Conservation (phyloP, 768 basidiomycete genomes). For the Rhodosporidiobolus sp. region DNA sequence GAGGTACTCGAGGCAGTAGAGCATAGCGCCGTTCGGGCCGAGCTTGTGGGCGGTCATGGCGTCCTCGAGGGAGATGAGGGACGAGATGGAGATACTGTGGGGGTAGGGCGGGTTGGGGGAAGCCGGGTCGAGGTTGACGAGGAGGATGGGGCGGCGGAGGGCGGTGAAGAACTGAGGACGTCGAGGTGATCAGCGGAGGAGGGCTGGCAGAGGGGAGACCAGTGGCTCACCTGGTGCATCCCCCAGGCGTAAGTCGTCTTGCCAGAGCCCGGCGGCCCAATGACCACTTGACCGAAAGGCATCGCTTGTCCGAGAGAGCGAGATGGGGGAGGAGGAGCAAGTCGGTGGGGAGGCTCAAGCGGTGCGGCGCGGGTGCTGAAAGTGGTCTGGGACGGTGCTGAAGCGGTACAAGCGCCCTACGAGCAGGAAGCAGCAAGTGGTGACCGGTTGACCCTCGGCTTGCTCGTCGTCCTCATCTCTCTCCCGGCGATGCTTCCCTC, state of each 20-base stretch:
- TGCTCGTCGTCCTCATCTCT: no score
- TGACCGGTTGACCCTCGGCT: no score
- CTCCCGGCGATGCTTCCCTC: no score
- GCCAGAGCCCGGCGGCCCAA: slow-evolving; percentile 52
- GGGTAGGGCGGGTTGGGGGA: slow-evolving; percentile 87
- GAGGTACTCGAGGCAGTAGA: slow-evolving; percentile 95
- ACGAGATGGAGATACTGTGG: slow-evolving; percentile 77
- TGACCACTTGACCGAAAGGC: slow-evolving; percentile 47
- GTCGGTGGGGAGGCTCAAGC: not conserved
- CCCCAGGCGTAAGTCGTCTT: slow-evolving; percentile 54
- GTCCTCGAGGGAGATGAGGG: slow-evolving; percentile 78
- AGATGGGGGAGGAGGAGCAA: not conserved
- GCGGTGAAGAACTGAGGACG: slow-evolving; percentile 67
- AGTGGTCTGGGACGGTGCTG: no score
- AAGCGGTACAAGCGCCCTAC: no score
- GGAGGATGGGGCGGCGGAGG: slow-evolving; percentile 74
- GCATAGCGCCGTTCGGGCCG: slow-evolving; percentile 93
- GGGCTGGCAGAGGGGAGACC: not conserved
- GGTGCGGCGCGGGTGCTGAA: no score
- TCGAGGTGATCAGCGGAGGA: not conserved
- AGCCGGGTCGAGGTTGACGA: slow-evolving; percentile 95
- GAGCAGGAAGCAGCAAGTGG: no score
- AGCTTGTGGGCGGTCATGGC: slow-evolving; percentile 79
- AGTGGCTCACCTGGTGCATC: slow-evolving; percentile 50
- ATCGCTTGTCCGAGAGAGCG: not conserved